Evolutionary conservation across 2,329 filamentous ascomycete genomes (phyloP).

Genomic region (Tolypocladium inflatum): DNA sequence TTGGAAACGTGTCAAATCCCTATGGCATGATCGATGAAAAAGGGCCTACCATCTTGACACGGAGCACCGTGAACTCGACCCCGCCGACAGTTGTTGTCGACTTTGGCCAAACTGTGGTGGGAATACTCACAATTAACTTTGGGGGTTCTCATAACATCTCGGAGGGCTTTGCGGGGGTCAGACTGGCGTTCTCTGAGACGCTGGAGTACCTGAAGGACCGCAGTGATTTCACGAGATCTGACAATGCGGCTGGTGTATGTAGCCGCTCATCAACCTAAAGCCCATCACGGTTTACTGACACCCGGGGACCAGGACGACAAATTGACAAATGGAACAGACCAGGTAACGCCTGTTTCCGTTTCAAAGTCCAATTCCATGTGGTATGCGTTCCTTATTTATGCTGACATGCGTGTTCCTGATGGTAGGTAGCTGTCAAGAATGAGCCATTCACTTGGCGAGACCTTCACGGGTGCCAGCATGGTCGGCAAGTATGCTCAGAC

Average conservation of each 20-base stretch:
- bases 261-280: too few species aligned
- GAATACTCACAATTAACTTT: constrained; percentile 32
- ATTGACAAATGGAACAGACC: constrained; percentile 37
- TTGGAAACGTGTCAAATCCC: neutral
- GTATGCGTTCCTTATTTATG: too few species aligned
- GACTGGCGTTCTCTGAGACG: constrained; percentile 39
- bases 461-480: constrained; percentile 31
- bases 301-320: constrained; percentile 8
- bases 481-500: constrained; percentile 36
- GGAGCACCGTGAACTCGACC: neutral
- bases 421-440: constrained; percentile 32
- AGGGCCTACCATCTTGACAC: neutral
- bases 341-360: constrained; percentile 7
- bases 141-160: constrained; percentile 18
- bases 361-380: too few species aligned
- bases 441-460: constrained; percentile 34
- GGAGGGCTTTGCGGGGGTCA: constrained; percentile 27
- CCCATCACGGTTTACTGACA: neutral
- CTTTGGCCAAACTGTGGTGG: constrained; percentile 38
- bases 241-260: constrained; percentile 22
- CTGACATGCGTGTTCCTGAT: constrained; percentile 12
- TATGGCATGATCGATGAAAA: neutral
- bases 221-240: constrained; percentile 39
- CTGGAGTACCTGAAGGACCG: constrained; percentile 30
- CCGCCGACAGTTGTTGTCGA: constrained; percentile 34